phyloP scores from a whole-genome alignment of 176 grass and related monocot species.

The Zea luxurians region DNA sequence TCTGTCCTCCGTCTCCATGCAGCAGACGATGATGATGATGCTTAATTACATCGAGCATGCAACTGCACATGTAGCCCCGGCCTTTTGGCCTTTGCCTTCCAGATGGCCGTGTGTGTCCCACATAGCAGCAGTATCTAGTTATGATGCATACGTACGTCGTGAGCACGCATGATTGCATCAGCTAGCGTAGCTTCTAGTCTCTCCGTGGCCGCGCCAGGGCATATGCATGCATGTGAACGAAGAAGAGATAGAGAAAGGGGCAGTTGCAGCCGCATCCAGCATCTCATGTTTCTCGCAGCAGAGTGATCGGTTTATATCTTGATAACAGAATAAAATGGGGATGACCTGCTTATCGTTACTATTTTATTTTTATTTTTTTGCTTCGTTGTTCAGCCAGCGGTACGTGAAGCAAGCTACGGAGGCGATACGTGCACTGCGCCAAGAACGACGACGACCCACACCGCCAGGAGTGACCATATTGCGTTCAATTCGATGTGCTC shows the following conservation, averaged over 20 bases:
- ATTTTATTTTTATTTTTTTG: too few relatives aligned
- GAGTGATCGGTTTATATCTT: background rate
- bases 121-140: constrained; percentile 1
- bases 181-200: constrained; percentile 18
- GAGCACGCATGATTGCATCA: constrained; percentile 40
- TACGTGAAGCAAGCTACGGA: background rate
- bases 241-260: constrained; percentile 4
- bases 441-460: too few relatives aligned
- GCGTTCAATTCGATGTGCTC: background rate
- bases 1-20: background rate
- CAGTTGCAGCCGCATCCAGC: background rate
- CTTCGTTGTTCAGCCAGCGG: too few relatives aligned
- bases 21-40: background rate
- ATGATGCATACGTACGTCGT: constrained; percentile 42
- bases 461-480: background rate
- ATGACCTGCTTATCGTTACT: background rate
- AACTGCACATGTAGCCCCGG: background rate
- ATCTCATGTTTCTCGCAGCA: background rate
- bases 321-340: too few relatives aligned
- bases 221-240: background rate
- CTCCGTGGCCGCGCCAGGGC: background rate
- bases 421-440: background rate
- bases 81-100: constrained; percentile 14
- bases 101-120: constrained; percentile 25
- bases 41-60: background rate